Base-by-base conservation (phyloP, 78 protist genomes). In the Thecamonas trahens region DNA sequence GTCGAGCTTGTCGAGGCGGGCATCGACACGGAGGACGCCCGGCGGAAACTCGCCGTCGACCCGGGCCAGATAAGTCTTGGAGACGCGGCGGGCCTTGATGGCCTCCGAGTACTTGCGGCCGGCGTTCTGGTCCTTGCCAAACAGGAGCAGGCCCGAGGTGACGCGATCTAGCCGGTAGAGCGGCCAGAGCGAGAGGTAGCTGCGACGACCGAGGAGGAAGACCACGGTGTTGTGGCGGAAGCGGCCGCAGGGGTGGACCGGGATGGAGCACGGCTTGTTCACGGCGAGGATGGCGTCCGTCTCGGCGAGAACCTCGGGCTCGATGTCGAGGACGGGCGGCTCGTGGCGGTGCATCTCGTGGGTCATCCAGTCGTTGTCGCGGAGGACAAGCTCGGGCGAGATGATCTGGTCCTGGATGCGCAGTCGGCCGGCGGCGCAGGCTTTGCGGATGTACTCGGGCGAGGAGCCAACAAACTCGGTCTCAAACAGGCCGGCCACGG, bases 261-360 rank as follows among this genome's bases (percentile, higher is more conserved):
- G 88, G 18, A 83, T 9, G 18, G 87, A 70, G 2, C 88, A 20
- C 6, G 96, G 96, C 70, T 89, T 89, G 70, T 86, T 70, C 5
- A 91, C 77, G 0, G 69, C 96, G 4, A 86, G 72, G 3, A 84
- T 28, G n/a, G 83, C 87, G n/a, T 74, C 83, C 11, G 77, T 68
- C 1, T 64, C 70, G 18, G 57, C 70, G 0, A 88, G 37, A 0
- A 84, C 50, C 6, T 34, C 37, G 6, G 75, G 2, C 14, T 32
- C 54, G 8, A 11, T 32, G 29, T 2, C 86, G 18, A 59, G 38
- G 14, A 90, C 83, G 11, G 92, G 93, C 22, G 84, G 84, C 61
- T 90, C 95, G 69, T 90, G 95, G 38, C 95, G 87, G 50, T 90
- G 95, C 17, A 80, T 74, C 4, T 26, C 31, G 64, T 90, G 93